phyloP scores from a whole-genome alignment of 768 basidiomycete genomes.

The Harrya chromipes region DNA sequence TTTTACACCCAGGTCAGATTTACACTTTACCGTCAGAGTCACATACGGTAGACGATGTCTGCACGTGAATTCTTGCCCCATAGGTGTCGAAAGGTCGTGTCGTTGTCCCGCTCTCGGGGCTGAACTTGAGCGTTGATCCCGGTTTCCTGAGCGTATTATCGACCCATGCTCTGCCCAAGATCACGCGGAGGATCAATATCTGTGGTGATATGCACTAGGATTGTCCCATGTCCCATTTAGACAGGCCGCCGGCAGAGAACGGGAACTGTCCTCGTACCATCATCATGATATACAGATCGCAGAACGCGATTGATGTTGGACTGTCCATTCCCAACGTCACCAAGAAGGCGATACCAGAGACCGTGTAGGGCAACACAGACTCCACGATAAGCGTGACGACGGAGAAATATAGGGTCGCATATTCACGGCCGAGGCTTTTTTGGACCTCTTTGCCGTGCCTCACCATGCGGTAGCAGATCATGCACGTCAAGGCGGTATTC shows the following conservation, averaged over 20 bases:
- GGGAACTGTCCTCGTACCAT: constrained; percentile 5
- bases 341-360: constrained; percentile 12
- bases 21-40: neutral
- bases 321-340: constrained; percentile 4
- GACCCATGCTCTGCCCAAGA: constrained; percentile 2
- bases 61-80: neutral
- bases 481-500: constrained; percentile 3
- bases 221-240: no score
- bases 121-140: no score
- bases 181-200: constrained; percentile 14
- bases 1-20: neutral
- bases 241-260: no score
- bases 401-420: neutral
- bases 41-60: neutral
- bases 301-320: neutral
- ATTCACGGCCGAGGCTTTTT: neutral
- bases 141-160: neutral
- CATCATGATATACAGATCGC: constrained; percentile 4
- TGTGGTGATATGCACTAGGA: constrained; percentile 15
- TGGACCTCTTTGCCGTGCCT: neutral
- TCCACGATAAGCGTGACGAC: constrained; percentile 8
- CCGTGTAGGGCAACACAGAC: constrained; percentile 12
- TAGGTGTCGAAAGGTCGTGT: neutral
- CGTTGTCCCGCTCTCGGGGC: no score
- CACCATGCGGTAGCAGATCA: constrained; percentile 10